These are phyloP conservation scores for Boletus bicolor DNA, from an alignment of 768 basidiomycete genomes.

Conservation along the genomic window DNA sequence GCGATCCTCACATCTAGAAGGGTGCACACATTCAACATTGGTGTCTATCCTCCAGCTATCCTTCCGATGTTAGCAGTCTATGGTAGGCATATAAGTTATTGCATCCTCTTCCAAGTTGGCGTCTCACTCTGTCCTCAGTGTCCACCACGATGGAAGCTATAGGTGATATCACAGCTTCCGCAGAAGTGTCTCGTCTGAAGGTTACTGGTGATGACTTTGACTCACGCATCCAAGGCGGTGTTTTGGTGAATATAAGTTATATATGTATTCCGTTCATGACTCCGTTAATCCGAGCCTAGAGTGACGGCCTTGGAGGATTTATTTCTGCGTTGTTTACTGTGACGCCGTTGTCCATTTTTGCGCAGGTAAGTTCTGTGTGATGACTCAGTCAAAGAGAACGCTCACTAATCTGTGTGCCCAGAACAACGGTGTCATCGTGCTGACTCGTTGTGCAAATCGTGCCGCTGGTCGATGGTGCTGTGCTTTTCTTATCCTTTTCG, in stretches of 20 bases:
- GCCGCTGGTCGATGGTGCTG: constrained; percentile 79
- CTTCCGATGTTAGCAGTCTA: constrained; percentile 63
- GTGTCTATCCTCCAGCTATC: constrained; percentile 69
- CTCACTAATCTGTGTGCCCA: constrained; percentile 22
- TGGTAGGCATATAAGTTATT: constrained; percentile 26
- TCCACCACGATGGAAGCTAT: constrained; percentile 81
- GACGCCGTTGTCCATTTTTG: constrained; percentile 76
- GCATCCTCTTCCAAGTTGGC: not conserved
- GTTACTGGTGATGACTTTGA: constrained; percentile 79
- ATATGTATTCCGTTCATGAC: not conserved
- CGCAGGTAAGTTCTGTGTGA: constrained; percentile 40
- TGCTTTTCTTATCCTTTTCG: constrained; percentile 74
- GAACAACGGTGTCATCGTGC: constrained; percentile 80
- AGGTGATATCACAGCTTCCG: constrained; percentile 79
- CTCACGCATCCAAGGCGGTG: constrained; percentile 77
- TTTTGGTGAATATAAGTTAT: constrained; percentile 45
- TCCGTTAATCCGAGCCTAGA: constrained; percentile 31
- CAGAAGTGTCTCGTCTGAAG: constrained; percentile 73
- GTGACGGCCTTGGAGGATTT: constrained; percentile 80
- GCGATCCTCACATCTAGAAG: constrained; percentile 26
- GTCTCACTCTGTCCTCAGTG: constrained; percentile 35
- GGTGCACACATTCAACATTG: constrained; percentile 75
- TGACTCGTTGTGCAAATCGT: constrained; percentile 82
- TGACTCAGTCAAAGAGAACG: not conserved
- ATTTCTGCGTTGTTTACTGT: constrained; percentile 79